Evolutionary conservation across 176 grass and related monocot genomes (phyloP), one percentile per base, ranked within the genome.

Genomic region (Musa beccarii): DNA sequence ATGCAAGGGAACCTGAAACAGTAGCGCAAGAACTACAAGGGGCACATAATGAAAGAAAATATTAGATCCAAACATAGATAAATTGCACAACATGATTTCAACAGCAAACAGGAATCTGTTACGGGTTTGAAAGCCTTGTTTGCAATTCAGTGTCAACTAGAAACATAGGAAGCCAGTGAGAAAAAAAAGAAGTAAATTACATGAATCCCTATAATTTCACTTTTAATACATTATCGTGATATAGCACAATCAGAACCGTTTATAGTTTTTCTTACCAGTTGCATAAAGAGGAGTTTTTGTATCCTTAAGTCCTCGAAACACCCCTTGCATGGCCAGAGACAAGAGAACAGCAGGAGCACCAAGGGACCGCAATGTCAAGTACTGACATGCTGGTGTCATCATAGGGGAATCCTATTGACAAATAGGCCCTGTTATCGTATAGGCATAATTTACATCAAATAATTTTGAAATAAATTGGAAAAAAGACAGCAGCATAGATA

Each of bases 221-320:
- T 43, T 43, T 43, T 43, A 43, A 43, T 43, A 43, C 34, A 43
- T 43, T 43, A 73, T 25, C 25, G 61, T 61, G 12, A 12, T 21
- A 8, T n/a, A 61, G 26, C 16, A 19, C 56, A 59, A 17, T 59
- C n/a, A 59, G 56, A 29, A 43, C 34, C 16, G 8, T 51, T 52
- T 51, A 21, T 12, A 69, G 53, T 22, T 43, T 78, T 9, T 23
- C 71, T 61, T 86, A 96, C 93, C 93, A 74, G 89, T 92, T 81
- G 93, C 93, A 86, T 92, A 92, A 68, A 96, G 80, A 85, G 93
- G 93, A 1, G 93, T 96, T 80, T 83, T 90, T 79, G 93, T 96
- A 80, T 96, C 89, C 69, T 96, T 92, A 54, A 96, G 81, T 81
- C 93, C 93, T 73, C 93, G 80, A 75, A 92, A 96, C 25, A 96